phyloP scores from a whole-genome alignment of 495 filamentous ascomycete genomes.

The Penicillium longicatenatum region DNA sequence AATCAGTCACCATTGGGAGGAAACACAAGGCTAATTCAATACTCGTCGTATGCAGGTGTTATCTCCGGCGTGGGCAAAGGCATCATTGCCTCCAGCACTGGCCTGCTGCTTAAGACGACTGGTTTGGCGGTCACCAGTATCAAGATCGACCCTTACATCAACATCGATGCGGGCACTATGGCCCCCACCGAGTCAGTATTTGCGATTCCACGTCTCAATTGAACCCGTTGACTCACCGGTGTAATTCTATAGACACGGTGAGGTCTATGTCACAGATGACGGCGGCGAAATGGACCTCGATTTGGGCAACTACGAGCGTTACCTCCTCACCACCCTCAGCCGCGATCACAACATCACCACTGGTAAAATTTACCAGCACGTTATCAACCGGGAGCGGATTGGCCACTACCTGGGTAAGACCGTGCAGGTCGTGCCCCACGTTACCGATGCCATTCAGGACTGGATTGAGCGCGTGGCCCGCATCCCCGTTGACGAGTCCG shows the following conservation, averaged over 20 bases:
- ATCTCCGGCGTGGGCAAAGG: conserved; percentile 85
- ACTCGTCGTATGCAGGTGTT: conserved; percentile 53
- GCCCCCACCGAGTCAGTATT: conserved; percentile 70
- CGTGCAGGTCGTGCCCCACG: conserved; percentile 90
- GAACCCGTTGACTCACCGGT: conserved; percentile 3
- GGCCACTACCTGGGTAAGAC: conserved; percentile 92
- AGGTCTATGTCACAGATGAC: conserved; percentile 74
- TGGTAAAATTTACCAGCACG: conserved; percentile 89
- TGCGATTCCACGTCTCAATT: conserved; percentile 3
- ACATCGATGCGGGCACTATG: conserved; percentile 81
- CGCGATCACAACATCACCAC: conserved; percentile 50
- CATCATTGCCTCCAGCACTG: conserved; percentile 64
- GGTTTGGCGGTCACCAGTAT: conserved; percentile 59
- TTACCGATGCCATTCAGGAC: conserved; percentile 88
- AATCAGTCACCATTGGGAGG: background rate
- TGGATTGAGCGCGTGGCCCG: conserved; percentile 88
- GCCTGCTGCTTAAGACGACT: conserved; percentile 80
- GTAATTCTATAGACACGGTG: conserved; percentile 58
- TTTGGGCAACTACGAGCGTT: conserved; percentile 87
- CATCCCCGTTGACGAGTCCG: conserved; percentile 85
- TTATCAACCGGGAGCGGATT: conserved; percentile 75
- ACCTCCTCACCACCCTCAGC: conserved; percentile 27
- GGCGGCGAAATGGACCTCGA: conserved; percentile 89
- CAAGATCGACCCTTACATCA: conserved; percentile 66
- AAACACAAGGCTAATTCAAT: conserved; percentile 1